These are phyloP conservation scores for Biscutella laevigata DNA, from an alignment of 441 rosid genomes.

Conservation along the genomic window DNA sequence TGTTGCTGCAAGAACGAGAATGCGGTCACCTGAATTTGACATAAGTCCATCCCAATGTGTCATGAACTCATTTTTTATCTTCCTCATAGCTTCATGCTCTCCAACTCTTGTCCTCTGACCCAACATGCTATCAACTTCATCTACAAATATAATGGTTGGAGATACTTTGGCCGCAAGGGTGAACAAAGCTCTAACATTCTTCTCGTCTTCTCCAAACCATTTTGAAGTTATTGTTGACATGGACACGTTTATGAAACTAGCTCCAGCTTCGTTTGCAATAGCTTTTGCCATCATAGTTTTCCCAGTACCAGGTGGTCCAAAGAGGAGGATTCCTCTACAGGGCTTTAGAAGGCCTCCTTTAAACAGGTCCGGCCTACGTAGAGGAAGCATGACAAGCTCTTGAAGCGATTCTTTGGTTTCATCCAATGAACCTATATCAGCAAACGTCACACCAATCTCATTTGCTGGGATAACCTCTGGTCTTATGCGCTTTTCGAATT, in stretches of 20 bases:
- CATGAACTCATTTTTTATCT: slow-evolving; percentile 96
- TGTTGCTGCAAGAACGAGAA: slow-evolving; percentile 98
- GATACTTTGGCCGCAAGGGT: slow-evolving; percentile 90
- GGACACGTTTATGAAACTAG: slow-evolving; percentile 94
- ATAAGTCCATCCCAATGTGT: slow-evolving; percentile 94
- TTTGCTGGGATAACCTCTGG: slow-evolving; percentile 93
- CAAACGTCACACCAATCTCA: slow-evolving; percentile 91
- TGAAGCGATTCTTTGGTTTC: slow-evolving; percentile 92
- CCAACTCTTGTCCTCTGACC: slow-evolving; percentile 93
- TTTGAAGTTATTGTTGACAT: slow-evolving; percentile 99
- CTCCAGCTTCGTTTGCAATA: slow-evolving; percentile 98
- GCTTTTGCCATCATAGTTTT: slow-evolving; percentile 99
- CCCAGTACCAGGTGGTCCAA: slow-evolving; percentile 98
- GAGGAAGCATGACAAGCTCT: slow-evolving; percentile 98
- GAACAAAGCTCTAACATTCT: slow-evolving; percentile 86
- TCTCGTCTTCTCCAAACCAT: slow-evolving; percentile 99
- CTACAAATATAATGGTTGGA: slow-evolving; percentile 90
- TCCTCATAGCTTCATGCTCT: slow-evolving; percentile 98
- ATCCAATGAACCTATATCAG: slow-evolving; percentile 85
- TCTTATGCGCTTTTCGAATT: slow-evolving; percentile 91
- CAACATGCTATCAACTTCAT: slow-evolving; percentile 98
- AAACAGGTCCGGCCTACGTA: slow-evolving; percentile 90
- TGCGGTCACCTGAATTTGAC: slow-evolving; percentile 65
- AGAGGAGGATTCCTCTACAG: slow-evolving; percentile 91
- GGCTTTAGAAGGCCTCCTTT: slow-evolving; percentile 96